Evolutionary conservation across 2,329 filamentous ascomycete species (phyloP).

Genomic region (Thelonectria olida): DNA sequence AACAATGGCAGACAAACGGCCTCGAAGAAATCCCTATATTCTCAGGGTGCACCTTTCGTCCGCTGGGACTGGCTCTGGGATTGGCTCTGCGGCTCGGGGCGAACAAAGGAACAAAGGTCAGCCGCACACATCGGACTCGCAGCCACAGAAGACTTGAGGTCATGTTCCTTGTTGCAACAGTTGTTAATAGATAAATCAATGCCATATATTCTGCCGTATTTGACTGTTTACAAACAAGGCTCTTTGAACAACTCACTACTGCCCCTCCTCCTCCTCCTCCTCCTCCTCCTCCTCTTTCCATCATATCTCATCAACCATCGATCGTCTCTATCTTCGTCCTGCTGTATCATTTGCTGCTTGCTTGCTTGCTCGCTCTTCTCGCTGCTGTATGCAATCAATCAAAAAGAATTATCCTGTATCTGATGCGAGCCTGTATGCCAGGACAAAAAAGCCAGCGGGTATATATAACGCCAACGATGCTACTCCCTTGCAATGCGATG

Average conservation of each 20-base stretch:
- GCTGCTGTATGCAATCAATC: constrained; percentile 34
- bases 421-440: constrained; percentile 33
- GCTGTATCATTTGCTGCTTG: constrained; percentile 27
- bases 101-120: neutral
- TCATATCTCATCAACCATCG: constrained; percentile 24
- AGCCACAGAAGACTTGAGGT: neutral
- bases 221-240: constrained; percentile 23
- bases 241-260: constrained; percentile 22
- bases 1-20: too few species aligned
- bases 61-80: too few species aligned
- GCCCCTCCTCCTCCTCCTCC: neutral
- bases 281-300: constrained; percentile 26
- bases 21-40: too few species aligned
- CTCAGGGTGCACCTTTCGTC: too few species aligned
- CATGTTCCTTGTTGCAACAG: neutral
- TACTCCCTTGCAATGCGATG: constrained; percentile 38
- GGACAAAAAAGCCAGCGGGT: constrained; percentile 43
- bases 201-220: constrained; percentile 24
- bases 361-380: neutral
- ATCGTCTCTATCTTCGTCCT: constrained; percentile 24
- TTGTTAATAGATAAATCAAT: constrained; percentile 6
- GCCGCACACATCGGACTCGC: neutral
- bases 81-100: too few species aligned
- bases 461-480: constrained; percentile 49
- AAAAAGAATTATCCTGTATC: constrained; percentile 34